Percentiles rank a stretch among this genome's conserved stretches.
phyloP scores from a whole-genome alignment of 2,329 filamentous ascomycete species.

The Pseudogymnoascus sp. region DNA sequence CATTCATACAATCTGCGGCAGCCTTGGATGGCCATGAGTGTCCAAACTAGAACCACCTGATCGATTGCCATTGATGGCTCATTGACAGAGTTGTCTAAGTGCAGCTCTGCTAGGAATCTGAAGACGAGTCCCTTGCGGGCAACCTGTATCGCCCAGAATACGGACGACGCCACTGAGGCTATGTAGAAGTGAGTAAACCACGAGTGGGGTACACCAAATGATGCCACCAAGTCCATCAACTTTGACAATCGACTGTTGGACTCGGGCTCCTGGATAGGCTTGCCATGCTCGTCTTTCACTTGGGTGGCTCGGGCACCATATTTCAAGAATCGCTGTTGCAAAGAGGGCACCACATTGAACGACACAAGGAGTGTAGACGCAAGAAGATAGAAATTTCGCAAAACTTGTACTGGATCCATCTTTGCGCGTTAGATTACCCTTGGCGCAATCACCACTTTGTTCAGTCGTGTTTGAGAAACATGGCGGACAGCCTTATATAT shows the following conservation, averaged over 20 bases:
- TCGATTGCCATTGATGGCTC: slow-evolving; percentile 46
- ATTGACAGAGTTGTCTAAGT: slow-evolving; percentile 17
- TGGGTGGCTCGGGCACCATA: slow-evolving; percentile 27
- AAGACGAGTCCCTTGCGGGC: slow-evolving; percentile 49
- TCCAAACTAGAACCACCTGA: slow-evolving; percentile 62
- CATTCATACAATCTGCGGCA: slow-evolving; percentile 71
- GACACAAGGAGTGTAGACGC: slow-evolving; percentile 24
- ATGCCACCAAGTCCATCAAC: slow-evolving; percentile 15
- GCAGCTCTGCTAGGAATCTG: slow-evolving; percentile 38
- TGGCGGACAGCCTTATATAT: background rate
- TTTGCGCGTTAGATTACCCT: background rate
- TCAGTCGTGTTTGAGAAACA: background rate
- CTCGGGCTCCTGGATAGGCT: slow-evolving; percentile 2
- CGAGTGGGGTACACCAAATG: slow-evolving; percentile 63
- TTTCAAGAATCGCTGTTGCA: slow-evolving; percentile 27
- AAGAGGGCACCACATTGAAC: slow-evolving; percentile 26
- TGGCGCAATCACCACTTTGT: background rate
- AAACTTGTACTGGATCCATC: slow-evolving; percentile 26
- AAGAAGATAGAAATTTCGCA: slow-evolving; percentile 26
- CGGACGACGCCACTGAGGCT: slow-evolving; percentile 59
- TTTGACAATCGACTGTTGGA: slow-evolving; percentile 17
- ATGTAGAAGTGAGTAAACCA: slow-evolving; percentile 91
- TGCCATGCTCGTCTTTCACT: slow-evolving; percentile 13
- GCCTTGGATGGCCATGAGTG: slow-evolving; percentile 70
- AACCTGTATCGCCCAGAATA: slow-evolving; percentile 69